Conservation (phyloP, 306 rosid genomes). For the Malus asiatica region DNA sequence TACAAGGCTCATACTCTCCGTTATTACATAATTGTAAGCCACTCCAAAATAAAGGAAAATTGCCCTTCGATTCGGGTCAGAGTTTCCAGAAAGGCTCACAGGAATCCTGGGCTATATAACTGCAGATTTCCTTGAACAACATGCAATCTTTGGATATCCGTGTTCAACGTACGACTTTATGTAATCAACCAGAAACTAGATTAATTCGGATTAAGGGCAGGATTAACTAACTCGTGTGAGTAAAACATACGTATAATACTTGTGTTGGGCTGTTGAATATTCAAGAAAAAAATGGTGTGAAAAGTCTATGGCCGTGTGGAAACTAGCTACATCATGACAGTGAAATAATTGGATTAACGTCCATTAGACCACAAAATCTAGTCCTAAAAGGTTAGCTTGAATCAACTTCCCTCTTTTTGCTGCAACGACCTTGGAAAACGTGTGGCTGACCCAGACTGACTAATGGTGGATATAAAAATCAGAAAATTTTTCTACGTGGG, state of each 20-base stretch:
- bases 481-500: too few relatives aligned
- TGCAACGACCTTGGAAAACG: background rate
- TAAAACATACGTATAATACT: background rate
- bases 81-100: background rate
- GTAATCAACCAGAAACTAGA: background rate
- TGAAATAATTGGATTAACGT: too few relatives aligned
- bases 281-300: background rate
- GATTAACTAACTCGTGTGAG: background rate
- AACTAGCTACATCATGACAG: background rate
- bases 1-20: too few relatives aligned
- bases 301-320: background rate
- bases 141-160: background rate
- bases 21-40: too few relatives aligned
- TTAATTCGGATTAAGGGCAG: background rate
- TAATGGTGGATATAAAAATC: too few relatives aligned
- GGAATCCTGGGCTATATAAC: background rate
- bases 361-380: background rate
- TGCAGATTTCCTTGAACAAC: background rate
- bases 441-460: background rate
- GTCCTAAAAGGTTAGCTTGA: background rate
- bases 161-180: background rate
- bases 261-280: background rate
- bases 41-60: background rate
- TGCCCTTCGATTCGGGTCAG: background rate
- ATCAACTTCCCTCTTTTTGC: background rate